Conservation (phyloP, 257 asterid genomes). For the Solanum lignicaule region DNA sequence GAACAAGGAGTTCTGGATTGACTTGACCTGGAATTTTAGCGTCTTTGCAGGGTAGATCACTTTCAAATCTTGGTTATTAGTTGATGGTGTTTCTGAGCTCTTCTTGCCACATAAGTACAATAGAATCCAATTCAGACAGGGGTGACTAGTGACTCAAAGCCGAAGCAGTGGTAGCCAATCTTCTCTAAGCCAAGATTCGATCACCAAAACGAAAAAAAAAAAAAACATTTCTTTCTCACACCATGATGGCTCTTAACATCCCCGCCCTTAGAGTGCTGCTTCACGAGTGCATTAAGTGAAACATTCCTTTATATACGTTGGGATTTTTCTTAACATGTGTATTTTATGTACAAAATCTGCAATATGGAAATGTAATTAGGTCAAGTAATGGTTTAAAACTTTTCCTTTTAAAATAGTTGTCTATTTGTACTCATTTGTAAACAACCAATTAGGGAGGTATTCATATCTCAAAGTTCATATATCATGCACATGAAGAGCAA, state of each 20-base stretch:
- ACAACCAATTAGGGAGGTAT: background rate
- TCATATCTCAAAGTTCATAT: background rate
- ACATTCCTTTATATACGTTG: background rate
- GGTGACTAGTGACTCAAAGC: background rate
- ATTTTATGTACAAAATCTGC: background rate
- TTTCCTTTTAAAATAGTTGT: background rate
- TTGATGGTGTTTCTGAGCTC: background rate
- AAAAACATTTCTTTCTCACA: background rate
- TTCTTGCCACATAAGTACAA: background rate
- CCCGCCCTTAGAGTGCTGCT: background rate
- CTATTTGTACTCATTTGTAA: background rate
- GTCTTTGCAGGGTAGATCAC: background rate
- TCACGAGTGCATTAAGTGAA: background rate
- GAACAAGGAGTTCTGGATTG: constrained; percentile 55
- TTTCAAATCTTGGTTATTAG: background rate
- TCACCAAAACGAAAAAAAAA: background rate
- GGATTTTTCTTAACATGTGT: background rate
- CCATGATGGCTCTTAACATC: background rate
- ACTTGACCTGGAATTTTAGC: constrained; percentile 9
- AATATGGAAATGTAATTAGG: background rate
- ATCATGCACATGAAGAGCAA: background rate
- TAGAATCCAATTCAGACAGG: background rate
- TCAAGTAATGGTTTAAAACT: background rate
- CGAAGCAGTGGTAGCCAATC: background rate
- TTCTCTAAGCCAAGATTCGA: background rate